These are phyloP conservation scores for Fraxinus americana DNA, from an alignment of 257 asterid species.

Conservation along the genomic window DNA sequence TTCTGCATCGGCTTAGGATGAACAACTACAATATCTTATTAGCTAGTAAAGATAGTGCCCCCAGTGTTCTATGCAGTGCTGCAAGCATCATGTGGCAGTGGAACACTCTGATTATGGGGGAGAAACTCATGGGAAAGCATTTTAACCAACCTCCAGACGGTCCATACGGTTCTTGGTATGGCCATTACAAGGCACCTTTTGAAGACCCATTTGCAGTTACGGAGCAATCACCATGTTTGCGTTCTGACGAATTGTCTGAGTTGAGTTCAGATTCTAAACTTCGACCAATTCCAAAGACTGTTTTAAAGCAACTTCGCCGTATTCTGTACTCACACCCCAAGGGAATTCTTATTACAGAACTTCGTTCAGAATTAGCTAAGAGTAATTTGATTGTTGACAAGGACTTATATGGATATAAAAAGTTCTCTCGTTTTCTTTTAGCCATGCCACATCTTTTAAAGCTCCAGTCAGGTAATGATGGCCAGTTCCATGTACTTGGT, in stretches of 20 bases:
- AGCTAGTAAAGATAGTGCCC: constrained; percentile 62
- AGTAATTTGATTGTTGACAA: constrained; percentile 50
- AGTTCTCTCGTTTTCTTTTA: constrained; percentile 70
- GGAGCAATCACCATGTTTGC: constrained; percentile 43
- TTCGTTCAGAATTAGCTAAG: constrained; percentile 59
- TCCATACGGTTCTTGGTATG: constrained; percentile 86
- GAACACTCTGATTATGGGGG: constrained; percentile 77
- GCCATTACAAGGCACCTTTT: constrained; percentile 68
- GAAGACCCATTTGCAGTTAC: constrained; percentile 65
- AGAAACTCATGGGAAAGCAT: constrained; percentile 68
- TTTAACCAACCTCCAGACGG: constrained; percentile 98
- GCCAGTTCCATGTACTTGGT: constrained; percentile 39
- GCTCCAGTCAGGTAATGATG: constrained; percentile 48
- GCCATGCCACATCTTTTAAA: constrained; percentile 71
- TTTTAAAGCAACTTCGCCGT: constrained; percentile 48
- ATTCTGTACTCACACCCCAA: constrained; percentile 57
- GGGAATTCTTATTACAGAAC: constrained; percentile 58
- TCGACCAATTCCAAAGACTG: constrained; percentile 64
- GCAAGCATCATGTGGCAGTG: constrained; percentile 98
- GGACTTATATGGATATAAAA: constrained; percentile 70
- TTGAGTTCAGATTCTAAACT: constrained; percentile 43
- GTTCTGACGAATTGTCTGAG: constrained; percentile 40
- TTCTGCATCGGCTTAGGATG: constrained; percentile 83
- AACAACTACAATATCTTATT: constrained; percentile 84
- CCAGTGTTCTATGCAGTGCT: constrained; percentile 79